phyloP scores from a whole-genome alignment of 2,329 filamentous ascomycete species.

The Annulohypoxylon truncatum region DNA sequence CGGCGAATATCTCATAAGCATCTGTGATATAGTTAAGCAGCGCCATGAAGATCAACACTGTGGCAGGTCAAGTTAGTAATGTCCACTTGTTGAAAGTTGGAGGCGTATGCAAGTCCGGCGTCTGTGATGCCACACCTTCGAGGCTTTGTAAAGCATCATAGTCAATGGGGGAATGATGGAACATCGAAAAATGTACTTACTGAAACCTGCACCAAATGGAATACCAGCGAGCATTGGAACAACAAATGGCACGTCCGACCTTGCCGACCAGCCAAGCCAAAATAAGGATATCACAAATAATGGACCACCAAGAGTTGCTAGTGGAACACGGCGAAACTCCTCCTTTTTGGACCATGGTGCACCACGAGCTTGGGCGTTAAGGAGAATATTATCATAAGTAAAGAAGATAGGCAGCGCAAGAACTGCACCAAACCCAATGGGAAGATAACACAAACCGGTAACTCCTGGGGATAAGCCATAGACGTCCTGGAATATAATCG shows the following conservation, averaged over 20 bases:
- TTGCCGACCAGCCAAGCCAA: conserved; percentile 71
- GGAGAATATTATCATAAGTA: conserved; percentile 71
- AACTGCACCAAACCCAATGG: conserved; percentile 72
- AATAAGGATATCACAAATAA: conserved; percentile 68
- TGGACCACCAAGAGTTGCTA: conserved; percentile 77
- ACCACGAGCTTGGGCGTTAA: conserved; percentile 60
- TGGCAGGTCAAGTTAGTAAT: conserved; percentile 7
- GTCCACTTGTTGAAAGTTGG: background rate
- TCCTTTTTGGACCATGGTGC: conserved; percentile 70
- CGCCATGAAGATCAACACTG: conserved; percentile 70
- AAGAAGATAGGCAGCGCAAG: conserved; percentile 72
- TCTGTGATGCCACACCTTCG: background rate
- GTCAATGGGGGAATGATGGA: background rate
- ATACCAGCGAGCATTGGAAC: conserved; percentile 70
- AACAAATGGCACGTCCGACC: conserved; percentile 60
- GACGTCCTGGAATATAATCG: conserved; percentile 72
- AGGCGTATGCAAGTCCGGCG: background rate
- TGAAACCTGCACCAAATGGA: conserved; percentile 70
- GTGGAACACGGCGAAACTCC: conserved; percentile 75
- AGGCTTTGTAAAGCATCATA: background rate
- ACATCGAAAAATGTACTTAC: conserved; percentile 15
- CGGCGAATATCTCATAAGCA: conserved; percentile 74
- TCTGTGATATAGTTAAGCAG: conserved; percentile 72
- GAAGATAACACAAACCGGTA: conserved; percentile 75
- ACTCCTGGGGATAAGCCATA: conserved; percentile 74